Base-by-base conservation (phyloP, 2,329 filamentous ascomycete genomes). In the Metarhizium rileyi region DNA sequence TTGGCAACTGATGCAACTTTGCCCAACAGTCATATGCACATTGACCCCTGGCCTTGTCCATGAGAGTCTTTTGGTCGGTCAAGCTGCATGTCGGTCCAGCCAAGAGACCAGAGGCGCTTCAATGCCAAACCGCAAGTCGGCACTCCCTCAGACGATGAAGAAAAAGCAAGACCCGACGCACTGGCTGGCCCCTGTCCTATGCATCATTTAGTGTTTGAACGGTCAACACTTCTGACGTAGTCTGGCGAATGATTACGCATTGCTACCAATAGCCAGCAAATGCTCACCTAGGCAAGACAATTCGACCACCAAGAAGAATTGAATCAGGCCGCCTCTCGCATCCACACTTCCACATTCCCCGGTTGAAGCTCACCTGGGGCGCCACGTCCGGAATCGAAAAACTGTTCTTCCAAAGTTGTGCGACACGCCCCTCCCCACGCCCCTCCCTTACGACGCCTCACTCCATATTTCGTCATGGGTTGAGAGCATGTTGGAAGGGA, bases 121-220 rank as follows among this genome's bases (percentile, higher is more conserved):
- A 12, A 33, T 16, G 30, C 30, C 30, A 33, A 38, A 38, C 35
- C 18, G 5, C 35, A 38, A 12, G 16, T 20, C 35, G 35, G 35
- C 16, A 16, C 30, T 33, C 12, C 30, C 12, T 12, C 27, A 12
- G 8, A 1, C 27, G 42, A 44, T 44, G 42, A 44, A 44, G 42
- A 46, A 48, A 49, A 51, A 52, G 44, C 48, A 51, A 50, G 51
- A 48, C 48, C 48, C 51, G 48, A 53, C 35, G 36, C 44, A 46
- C 45, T 35, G 48, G 51, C 51, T 52, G 51, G 48, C 48, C 51
- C 44, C 47, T 50, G 44, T 44, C 47, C 30, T 38, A 47, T 50
- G 51, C 40, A 51, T 22, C 22, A 38, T 20, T 16, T 20, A 7
- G 30, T 33, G 35, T 38, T 20, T 18, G n/a, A 42, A 42, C 8